These are phyloP conservation scores for Sporothrix brasiliensis DNA, from an alignment of 2,329 filamentous ascomycete genomes.

Conservation along the genomic window DNA sequence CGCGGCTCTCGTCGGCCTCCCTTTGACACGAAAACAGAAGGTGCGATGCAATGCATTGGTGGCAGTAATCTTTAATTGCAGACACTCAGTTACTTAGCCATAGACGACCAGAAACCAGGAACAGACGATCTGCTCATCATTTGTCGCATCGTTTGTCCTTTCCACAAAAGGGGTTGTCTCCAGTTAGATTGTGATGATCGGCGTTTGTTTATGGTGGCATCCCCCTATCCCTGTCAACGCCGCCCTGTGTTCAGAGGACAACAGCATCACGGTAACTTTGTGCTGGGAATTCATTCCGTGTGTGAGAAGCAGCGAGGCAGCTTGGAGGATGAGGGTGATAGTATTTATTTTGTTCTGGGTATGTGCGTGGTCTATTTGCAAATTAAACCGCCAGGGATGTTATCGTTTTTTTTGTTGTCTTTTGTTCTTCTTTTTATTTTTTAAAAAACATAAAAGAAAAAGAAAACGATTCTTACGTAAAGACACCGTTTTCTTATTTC, in stretches of 20 bases:
- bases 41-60: neutral
- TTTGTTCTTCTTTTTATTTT: too few species aligned
- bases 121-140: neutral
- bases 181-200: constrained; percentile 16
- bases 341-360: too few species aligned
- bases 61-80: constrained; percentile 10
- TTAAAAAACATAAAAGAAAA: neutral
- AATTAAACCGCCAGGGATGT: too few species aligned
- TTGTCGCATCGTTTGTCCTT: neutral
- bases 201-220: neutral
- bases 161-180: neutral
- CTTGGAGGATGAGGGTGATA: too few species aligned
- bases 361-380: too few species aligned
- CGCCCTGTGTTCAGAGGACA: constrained; percentile 2
- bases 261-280: neutral
- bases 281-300: too few species aligned
- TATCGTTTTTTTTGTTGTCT: too few species aligned
- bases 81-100: neutral
- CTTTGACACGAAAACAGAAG: constrained; percentile 22
- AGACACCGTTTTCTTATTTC: too few species aligned
- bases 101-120: neutral
- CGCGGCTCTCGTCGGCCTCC: neutral
- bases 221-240: neutral
- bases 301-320: too few species aligned
- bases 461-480: neutral